These are phyloP conservation scores for Tuber melanosporum DNA, from an alignment of 495 filamentous ascomycete species.

Conservation along the genomic window DNA sequence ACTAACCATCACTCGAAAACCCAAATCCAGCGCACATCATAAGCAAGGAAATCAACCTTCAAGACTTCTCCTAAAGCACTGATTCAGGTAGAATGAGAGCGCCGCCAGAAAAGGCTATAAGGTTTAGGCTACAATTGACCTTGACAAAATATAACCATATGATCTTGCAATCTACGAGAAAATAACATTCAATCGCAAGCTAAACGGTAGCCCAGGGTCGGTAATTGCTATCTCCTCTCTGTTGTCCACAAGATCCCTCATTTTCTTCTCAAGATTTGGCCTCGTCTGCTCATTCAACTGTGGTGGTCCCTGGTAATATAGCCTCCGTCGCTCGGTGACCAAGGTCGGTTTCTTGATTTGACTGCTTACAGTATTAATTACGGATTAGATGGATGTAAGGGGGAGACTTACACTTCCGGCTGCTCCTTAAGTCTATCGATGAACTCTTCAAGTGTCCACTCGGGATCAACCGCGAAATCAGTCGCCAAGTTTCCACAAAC, in stretches of 20 bases:
- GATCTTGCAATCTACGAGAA: slow-evolving; percentile 17
- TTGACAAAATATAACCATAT: not conserved
- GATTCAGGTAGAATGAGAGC: not conserved
- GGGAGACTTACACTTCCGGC: slow-evolving; percentile 57
- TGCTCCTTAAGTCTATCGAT: slow-evolving; percentile 75
- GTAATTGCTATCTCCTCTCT: slow-evolving; percentile 54
- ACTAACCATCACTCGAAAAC: not conserved
- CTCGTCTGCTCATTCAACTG: slow-evolving; percentile 74
- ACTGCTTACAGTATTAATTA: slow-evolving; percentile 8
- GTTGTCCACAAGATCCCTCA: slow-evolving; percentile 55
- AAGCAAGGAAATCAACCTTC: not conserved
- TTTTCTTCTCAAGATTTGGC: slow-evolving; percentile 70
- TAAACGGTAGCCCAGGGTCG: slow-evolving; percentile 37
- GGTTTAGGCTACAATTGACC: not conserved
- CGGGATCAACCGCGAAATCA: slow-evolving; percentile 61
- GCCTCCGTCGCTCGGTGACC: slow-evolving; percentile 68
- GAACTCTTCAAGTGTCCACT: slow-evolving; percentile 72
- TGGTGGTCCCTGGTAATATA: slow-evolving; percentile 82
- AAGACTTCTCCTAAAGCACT: not conserved
- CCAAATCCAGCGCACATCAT: not conserved
- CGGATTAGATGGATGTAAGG: not conserved
- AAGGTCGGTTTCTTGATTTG: slow-evolving; percentile 87
- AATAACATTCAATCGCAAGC: slow-evolving; percentile 34
- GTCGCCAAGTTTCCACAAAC: slow-evolving; percentile 82
- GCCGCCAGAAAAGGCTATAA: not conserved